Conservation (phyloP, 805 yeast species). For the Wickerhamomyces hampshirensis region DNA sequence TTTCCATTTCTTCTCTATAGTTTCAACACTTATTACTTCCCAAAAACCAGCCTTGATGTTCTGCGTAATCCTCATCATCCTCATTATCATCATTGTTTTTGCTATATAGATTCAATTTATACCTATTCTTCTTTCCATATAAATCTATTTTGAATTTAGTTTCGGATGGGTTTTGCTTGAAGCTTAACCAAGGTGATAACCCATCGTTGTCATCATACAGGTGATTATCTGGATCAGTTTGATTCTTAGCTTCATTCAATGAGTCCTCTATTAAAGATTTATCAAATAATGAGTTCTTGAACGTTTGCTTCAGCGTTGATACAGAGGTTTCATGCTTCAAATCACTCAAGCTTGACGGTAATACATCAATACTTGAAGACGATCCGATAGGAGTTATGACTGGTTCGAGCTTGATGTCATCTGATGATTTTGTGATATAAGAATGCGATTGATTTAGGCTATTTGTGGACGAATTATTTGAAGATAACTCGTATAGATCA, state of each 20-base stretch:
- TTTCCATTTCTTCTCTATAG: neutral
- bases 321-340: too few relatives aligned
- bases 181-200: neutral
- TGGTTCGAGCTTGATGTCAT: too few relatives aligned
- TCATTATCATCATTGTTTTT: slow-evolving; percentile 13
- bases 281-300: slow-evolving; percentile 20
- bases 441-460: slow-evolving; percentile 8
- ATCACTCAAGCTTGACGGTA: too few relatives aligned
- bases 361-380: too few relatives aligned
- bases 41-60: slow-evolving; percentile 25
- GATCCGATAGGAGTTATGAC: too few relatives aligned
- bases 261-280: slow-evolving; percentile 21
- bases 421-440: too few relatives aligned
- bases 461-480: slow-evolving; percentile 23
- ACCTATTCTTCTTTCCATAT: slow-evolving; percentile 23
- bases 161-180: neutral
- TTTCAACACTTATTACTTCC: slow-evolving; percentile 20
- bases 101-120: slow-evolving; percentile 19
- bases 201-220: neutral
- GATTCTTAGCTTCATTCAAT: slow-evolving; percentile 3
- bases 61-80: neutral
- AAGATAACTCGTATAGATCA: slow-evolving; percentile 21
- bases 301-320: too few relatives aligned
- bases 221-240: neutral
- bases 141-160: slow-evolving; percentile 23